Evolutionary conservation across 179 eudicot genomes (phyloP).

Genomic region (Beta corolliflora): DNA sequence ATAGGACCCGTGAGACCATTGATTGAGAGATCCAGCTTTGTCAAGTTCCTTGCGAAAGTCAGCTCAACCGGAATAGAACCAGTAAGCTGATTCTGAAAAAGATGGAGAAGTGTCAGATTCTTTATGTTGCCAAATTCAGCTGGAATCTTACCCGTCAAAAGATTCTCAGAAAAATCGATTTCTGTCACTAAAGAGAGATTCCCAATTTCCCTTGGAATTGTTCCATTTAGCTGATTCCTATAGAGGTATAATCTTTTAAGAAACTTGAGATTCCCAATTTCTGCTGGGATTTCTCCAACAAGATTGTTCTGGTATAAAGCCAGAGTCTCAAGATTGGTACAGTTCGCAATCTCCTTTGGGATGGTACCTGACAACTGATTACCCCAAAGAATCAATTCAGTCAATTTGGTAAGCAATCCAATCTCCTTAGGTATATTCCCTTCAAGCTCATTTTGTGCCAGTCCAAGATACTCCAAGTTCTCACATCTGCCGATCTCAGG

Average conservation of each 20-base stretch:
- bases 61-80: conserved; percentile 75
- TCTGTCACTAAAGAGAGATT: conserved; percentile 60
- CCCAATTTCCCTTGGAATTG: conserved; percentile 79
- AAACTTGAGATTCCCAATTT: conserved; percentile 57
- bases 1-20: conserved; percentile 76
- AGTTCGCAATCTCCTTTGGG: conserved; percentile 78
- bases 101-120: conserved; percentile 57
- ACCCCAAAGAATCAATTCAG: conserved; percentile 71
- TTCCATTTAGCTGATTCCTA: conserved; percentile 73
- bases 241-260: conserved; percentile 61
- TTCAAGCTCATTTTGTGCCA: conserved; percentile 71
- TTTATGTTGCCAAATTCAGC: conserved; percentile 55
- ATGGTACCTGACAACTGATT: conserved; percentile 72
- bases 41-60: conserved; percentile 55
- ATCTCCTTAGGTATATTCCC: conserved; percentile 79
- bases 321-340: conserved; percentile 64
- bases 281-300: conserved; percentile 71
- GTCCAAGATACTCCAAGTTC: conserved; percentile 63
- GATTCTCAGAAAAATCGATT: conserved; percentile 87
- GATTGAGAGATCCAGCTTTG: conserved; percentile 81
- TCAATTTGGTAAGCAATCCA: conserved; percentile 58
- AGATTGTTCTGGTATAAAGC: conserved; percentile 81
- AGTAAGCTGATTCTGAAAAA: conserved; percentile 71
- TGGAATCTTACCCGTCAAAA: conserved; percentile 73
- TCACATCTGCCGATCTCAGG: conserved; percentile 69